Evolutionary conservation across 352 stramenopile species (phyloP).

Genomic region (Thraustochytrium striatum): DNA sequence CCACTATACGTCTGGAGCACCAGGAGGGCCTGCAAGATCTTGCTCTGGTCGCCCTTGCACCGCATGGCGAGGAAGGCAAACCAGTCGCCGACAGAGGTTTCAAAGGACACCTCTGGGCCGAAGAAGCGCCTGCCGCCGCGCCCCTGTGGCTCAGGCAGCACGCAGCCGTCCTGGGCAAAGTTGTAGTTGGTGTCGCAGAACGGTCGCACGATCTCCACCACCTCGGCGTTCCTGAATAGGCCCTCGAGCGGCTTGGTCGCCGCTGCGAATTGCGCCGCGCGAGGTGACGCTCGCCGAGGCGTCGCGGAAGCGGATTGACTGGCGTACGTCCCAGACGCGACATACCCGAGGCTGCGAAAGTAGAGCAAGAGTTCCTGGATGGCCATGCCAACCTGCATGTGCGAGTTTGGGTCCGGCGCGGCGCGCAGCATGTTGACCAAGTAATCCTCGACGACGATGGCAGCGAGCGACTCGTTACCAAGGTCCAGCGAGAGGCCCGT

Average conservation of each 20-base stretch:
- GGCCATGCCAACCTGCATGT: conserved; percentile 40
- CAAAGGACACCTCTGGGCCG: conserved; percentile 38
- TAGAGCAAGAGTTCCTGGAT: conserved; percentile 35
- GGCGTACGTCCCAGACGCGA: background rate
- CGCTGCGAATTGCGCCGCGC: too few relatives aligned
- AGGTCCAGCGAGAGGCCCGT: background rate
- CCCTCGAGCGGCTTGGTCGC: background rate
- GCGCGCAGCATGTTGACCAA: conserved; percentile 14
- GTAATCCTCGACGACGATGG: conserved; percentile 1
- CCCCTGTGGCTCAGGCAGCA: background rate
- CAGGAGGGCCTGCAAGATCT: conserved; percentile 2
- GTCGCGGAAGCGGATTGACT: background rate
- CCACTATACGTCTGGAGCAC: conserved; percentile 19
- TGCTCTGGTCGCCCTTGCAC: background rate
- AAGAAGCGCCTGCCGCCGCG: conserved; percentile 22
- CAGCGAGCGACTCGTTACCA: conserved; percentile 16
- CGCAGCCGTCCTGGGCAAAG: background rate
- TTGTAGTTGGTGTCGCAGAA: conserved; percentile 41
- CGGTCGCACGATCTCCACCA: background rate
- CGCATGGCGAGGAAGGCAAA: conserved; percentile 6
- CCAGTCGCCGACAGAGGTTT: conserved; percentile 35
- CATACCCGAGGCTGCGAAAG: background rate
- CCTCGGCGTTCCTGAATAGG: too few relatives aligned
- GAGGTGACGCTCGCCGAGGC: too few relatives aligned
- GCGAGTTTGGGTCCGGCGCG: conserved; percentile 35